These are phyloP conservation scores for Talaromyces borbonicus DNA, from an alignment of 495 filamentous ascomycete species.

Conservation along the genomic window DNA sequence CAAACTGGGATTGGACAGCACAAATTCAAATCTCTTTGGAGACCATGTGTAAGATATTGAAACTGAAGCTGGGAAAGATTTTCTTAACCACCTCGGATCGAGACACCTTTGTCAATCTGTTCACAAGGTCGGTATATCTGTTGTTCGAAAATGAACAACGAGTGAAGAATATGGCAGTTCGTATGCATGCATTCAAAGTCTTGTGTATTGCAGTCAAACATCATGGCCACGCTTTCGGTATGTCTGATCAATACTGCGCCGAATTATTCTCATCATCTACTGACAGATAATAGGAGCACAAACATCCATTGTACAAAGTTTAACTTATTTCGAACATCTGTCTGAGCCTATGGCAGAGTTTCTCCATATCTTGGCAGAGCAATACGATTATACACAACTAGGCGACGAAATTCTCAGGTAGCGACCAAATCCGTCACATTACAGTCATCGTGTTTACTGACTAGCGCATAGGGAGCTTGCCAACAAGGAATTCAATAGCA, in stretches of 20 bases:
- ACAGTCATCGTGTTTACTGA: conserved; percentile 1
- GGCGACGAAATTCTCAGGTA: conserved; percentile 80
- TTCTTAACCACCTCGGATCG: conserved; percentile 95
- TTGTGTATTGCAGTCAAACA: conserved; percentile 96
- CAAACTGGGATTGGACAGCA: conserved; percentile 74
- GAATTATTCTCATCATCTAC: too few relatives aligned
- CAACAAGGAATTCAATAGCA: conserved; percentile 96
- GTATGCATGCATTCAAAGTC: conserved; percentile 96
- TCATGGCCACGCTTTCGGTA: conserved; percentile 94
- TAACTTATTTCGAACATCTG: conserved; percentile 97
- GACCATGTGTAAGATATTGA: conserved; percentile 91
- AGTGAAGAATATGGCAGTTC: conserved; percentile 79
- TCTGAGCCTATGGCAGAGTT: conserved; percentile 99
- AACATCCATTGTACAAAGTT: conserved; percentile 92
- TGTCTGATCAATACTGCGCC: too few relatives aligned
- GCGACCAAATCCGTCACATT: neutral
- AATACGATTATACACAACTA: conserved; percentile 96
- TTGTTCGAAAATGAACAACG: conserved; percentile 89
- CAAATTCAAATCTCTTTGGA: conserved; percentile 85
- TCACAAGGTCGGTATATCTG: conserved; percentile 90
- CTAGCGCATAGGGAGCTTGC: conserved; percentile 59
- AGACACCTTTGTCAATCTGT: conserved; percentile 85
- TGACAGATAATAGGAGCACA: conserved; percentile 60
- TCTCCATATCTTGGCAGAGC: conserved; percentile 86
- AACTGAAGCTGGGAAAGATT: conserved; percentile 81